These are phyloP conservation scores for Sphaerulina vaccinii DNA, from an alignment of 2,329 filamentous ascomycete genomes.

Conservation along the genomic window DNA sequence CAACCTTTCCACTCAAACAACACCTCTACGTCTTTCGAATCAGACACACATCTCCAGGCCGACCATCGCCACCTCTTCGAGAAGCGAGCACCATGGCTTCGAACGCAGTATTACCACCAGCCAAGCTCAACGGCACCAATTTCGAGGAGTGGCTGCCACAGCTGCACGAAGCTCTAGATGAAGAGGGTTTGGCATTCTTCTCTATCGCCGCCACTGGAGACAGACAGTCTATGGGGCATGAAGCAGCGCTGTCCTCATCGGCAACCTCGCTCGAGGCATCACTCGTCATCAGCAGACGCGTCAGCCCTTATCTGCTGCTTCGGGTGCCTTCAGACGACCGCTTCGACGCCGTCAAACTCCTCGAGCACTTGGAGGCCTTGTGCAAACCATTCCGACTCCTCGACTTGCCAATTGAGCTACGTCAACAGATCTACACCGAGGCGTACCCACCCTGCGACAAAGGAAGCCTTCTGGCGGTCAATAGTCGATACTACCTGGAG, in stretches of 20 bases:
- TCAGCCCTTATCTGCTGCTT: too few relatives aligned
- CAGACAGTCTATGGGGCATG: too few relatives aligned
- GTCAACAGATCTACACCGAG: constrained; percentile 1
- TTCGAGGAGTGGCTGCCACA: neutral
- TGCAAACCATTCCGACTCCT: neutral
- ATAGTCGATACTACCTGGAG: neutral
- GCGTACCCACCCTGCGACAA: neutral
- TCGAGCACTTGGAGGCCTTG: neutral
- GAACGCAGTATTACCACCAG: too few relatives aligned
- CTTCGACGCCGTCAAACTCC: neutral
- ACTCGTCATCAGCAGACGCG: too few relatives aligned
- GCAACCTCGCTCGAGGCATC: too few relatives aligned
- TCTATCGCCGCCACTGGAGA: too few relatives aligned
- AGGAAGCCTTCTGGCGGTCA: neutral
- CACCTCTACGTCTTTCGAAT: too few relatives aligned
- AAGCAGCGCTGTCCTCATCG: too few relatives aligned
- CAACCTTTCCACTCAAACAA: too few relatives aligned
- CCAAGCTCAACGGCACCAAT: neutral
- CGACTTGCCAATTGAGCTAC: constrained; percentile 1
- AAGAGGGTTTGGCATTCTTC: too few relatives aligned
- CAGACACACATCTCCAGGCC: neutral
- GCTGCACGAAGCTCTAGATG: neutral
- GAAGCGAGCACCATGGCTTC: too few relatives aligned
- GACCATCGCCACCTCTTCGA: too few relatives aligned
- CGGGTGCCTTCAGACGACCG: neutral